Evolutionary conservation across 805 yeast genomes (phyloP).

Genomic region (Yarrowia alimentaria): DNA sequence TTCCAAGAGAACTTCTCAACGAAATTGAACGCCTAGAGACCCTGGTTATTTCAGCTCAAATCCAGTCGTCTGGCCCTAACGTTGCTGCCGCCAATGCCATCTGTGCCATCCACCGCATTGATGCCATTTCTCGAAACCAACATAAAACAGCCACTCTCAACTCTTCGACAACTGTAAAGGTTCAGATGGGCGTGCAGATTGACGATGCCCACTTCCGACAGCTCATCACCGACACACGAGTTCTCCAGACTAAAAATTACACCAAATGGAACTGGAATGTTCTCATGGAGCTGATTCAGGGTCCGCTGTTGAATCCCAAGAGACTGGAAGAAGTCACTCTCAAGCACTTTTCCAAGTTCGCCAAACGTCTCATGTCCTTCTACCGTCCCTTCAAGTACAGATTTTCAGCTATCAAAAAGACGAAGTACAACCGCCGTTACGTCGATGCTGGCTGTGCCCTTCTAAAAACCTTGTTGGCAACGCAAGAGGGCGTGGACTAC

Average conservation of each 20-base stretch:
- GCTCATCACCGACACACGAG: slow-evolving; percentile 64
- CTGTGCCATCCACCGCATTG: slow-evolving; percentile 23
- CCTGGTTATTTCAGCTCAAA: slow-evolving; percentile 17
- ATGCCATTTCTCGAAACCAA: slow-evolving; percentile 32
- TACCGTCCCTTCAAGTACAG: slow-evolving; percentile 88
- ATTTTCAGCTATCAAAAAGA: slow-evolving; percentile 55
- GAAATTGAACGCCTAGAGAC: slow-evolving; percentile 45
- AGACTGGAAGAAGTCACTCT: slow-evolving; percentile 69
- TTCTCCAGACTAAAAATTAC: slow-evolving; percentile 73
- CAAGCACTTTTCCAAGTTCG: slow-evolving; percentile 69
- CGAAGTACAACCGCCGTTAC: slow-evolving; percentile 55
- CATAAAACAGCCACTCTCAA: slow-evolving; percentile 31
- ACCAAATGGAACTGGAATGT: slow-evolving; percentile 86
- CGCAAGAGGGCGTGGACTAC: slow-evolving; percentile 64
- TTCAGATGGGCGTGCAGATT: slow-evolving; percentile 41
- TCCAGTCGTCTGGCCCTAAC: slow-evolving; percentile 11
- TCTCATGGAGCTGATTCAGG: slow-evolving; percentile 68
- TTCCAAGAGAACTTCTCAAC: slow-evolving; percentile 50
- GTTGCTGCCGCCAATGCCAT: slow-evolving; percentile 16
- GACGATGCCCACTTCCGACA: slow-evolving; percentile 70
- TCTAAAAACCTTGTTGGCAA: slow-evolving; percentile 60
- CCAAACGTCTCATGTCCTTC: slow-evolving; percentile 80
- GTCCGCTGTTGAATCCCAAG: slow-evolving; percentile 72
- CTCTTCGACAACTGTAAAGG: slow-evolving; percentile 15
- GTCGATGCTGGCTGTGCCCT: slow-evolving; percentile 74